These are phyloP conservation scores for Polyplosphaeria fusca DNA, from an alignment of 495 filamentous ascomycete species.

Conservation along the genomic window DNA sequence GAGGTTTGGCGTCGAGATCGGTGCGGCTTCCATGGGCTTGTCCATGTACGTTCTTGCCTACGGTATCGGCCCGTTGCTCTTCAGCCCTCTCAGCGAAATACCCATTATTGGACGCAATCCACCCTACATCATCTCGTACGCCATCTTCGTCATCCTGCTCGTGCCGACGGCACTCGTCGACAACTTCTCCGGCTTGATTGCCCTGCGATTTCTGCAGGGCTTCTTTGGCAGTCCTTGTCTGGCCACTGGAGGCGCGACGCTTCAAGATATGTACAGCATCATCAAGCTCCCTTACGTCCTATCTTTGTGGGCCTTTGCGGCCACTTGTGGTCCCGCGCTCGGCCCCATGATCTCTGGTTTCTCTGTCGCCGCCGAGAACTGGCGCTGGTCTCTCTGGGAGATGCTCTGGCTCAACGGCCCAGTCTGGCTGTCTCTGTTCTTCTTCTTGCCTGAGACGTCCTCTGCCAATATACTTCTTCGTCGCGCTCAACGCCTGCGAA, in stretches of 20 bases:
- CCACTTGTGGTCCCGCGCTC: conserved; percentile 50
- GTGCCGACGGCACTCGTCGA: conserved; percentile 49
- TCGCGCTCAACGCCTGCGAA: conserved; percentile 54
- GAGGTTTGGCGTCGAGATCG: conserved; percentile 43
- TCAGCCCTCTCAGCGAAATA: conserved; percentile 48
- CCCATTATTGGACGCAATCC: conserved; percentile 48
- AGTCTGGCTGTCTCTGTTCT: conserved; percentile 49
- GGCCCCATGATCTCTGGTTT: conserved; percentile 64
- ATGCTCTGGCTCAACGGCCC: conserved; percentile 50
- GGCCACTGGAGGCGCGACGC: conserved; percentile 54
- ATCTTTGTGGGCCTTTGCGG: conserved; percentile 51
- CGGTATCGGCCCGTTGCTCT: conserved; percentile 48
- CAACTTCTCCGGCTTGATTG: conserved; percentile 50
- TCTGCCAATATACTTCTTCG: conserved; percentile 54
- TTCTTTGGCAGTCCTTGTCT: conserved; percentile 55
- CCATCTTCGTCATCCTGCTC: conserved; percentile 50
- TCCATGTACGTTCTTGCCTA: conserved; percentile 55
- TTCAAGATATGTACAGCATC: conserved; percentile 47
- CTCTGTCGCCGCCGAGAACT: conserved; percentile 53
- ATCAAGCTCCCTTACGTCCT: conserved; percentile 54
- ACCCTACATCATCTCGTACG: conserved; percentile 46
- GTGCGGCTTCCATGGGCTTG: conserved; percentile 49
- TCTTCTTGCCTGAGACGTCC: conserved; percentile 57
- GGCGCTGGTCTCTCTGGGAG: conserved; percentile 46
- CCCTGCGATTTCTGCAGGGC: conserved; percentile 54